Evolutionary conservation across 1,284 basidiomycete species (phyloP).

Genomic region (Boletus mariae): DNA sequence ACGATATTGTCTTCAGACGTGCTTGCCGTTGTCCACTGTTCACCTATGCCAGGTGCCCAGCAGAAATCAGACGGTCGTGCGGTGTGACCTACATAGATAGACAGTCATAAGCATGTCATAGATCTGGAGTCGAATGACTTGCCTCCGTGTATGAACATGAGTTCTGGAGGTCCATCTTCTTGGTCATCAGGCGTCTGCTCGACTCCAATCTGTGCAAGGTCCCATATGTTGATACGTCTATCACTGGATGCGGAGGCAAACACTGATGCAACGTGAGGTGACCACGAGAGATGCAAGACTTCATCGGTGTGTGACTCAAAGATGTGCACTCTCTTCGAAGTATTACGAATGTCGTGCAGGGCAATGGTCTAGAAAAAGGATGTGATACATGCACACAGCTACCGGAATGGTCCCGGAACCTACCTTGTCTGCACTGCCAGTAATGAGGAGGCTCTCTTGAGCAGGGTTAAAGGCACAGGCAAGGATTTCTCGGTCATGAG

Average conservation of each 20-base stretch:
- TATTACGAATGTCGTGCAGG: conserved; percentile 86
- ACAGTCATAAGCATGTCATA: not conserved
- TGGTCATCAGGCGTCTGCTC: conserved; percentile 98
- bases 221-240: conserved; percentile 94
- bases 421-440: conserved; percentile 93
- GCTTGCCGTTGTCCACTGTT: conserved; percentile 75
- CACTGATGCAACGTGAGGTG: conserved; percentile 85
- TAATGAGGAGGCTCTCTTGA: conserved; percentile 81
- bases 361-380: conserved; percentile 69
- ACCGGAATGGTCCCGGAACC: not conserved
- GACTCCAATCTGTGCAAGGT: conserved; percentile 86
- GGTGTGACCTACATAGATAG: conserved; percentile 57
- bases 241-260: conserved; percentile 94
- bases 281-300: conserved; percentile 93
- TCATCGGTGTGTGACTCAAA: conserved; percentile 96
- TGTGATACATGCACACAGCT: not conserved
- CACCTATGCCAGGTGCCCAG: conserved; percentile 74
- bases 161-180: conserved; percentile 94
- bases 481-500: conserved; percentile 90
- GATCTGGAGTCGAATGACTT: conserved; percentile 11
- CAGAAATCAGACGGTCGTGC: conserved; percentile 79
- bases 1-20: conserved; percentile 85
- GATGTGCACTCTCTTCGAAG: conserved; percentile 80
- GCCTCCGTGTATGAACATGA: conserved; percentile 92
- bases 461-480: conserved; percentile 88